Evolutionary conservation across 73 alveolate genomes (phyloP), one percentile per base, ranked within the genome.

Genomic region (Symbiodinium natans): DNA sequence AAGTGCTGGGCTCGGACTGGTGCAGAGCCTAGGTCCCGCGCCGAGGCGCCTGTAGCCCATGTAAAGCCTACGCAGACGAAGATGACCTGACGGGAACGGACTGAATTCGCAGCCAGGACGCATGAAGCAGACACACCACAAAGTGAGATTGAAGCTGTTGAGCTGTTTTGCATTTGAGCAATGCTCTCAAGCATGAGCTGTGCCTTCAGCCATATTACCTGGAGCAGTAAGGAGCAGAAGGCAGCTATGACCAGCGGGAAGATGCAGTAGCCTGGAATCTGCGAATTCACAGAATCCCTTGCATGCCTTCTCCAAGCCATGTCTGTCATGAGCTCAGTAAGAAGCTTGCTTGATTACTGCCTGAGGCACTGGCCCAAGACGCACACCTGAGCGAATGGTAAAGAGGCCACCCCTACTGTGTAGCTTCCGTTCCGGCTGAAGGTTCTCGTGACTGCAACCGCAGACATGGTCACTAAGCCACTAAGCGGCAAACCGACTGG

Each of bases 41-140:
- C 88, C 29, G 97, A 90, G 89, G 97, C 97, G 40, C 97, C 97
- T 4, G 97, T 90, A 89, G 97, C 97, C 97, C 97, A 90, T 68
- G 97, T 90, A 75, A 90, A 90, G 87, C 97, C 97, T 23, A 90
- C 34, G 54, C 46, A n/a, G 23, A 90, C 97, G 88, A 90, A 90
- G 88, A 90, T 71, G 89, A 90, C 97, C 92, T 83, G 92, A 10
- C 73, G 19, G 80, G 80, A 23, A 23, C 4, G 33, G 80, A 27
- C 33, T 52, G 29, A 23, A 25, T 3, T 27, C 31, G 0, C 77
- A 21, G 31, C 75, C 34, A 56, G 23, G 59, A 9, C 21, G 6
- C 59, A 6, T 13, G 59, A 13, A 46, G 59, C 59, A 46, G 59
- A 13, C 59, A 46, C 6, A 46, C 21, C 13, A 46, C n/a, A n/a